A percentile compares a stretch with the other conserved stretches of the same genome.
Evolutionary conservation across 164 flowering plant genomes (phyloP).

Genomic region (Chimonanthus salicifolius): DNA sequence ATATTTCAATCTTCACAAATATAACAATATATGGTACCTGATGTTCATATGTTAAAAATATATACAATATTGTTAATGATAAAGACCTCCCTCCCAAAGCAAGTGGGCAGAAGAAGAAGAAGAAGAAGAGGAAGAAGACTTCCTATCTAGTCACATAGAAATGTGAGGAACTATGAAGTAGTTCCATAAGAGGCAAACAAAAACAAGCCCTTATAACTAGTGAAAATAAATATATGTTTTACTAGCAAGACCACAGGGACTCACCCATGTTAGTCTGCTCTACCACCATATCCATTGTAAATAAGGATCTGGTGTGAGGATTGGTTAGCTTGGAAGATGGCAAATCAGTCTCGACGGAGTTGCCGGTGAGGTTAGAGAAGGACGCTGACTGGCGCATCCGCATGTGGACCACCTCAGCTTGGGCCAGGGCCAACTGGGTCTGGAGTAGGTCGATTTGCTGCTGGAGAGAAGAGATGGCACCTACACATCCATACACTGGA

Average conservation of each 20-base stretch:
- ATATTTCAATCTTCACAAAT: neutral
- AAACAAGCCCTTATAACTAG: neutral
- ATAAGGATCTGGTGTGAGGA: conserved; percentile 23
- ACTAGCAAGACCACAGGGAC: conserved; percentile 57
- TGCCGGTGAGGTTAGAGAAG: conserved; percentile 5
- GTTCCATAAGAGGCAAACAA: neutral
- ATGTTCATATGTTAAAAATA: conserved; percentile 5
- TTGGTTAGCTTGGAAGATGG: conserved; percentile 20
- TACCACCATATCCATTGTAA: conserved; percentile 35
- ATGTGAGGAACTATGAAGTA: neutral
- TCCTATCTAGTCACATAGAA: neutral
- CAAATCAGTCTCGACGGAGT: conserved; percentile 16
- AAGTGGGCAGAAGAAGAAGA: neutral
- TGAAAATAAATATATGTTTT: neutral
- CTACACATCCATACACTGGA: conserved; percentile 85
- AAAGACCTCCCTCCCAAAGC: conserved; percentile 4
- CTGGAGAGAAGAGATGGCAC: conserved; percentile 73
- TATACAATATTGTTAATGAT: conserved; percentile 10
- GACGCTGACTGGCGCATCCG: conserved; percentile 37
- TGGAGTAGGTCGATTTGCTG: conserved; percentile 62
- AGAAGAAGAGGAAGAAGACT: neutral
- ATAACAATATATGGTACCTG: neutral
- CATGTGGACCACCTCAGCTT: conserved; percentile 74
- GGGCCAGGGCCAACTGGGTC: conserved; percentile 64
- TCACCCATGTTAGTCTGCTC: conserved; percentile 45